A percentile compares a stretch with the other conserved stretches of the same genome.
Evolutionary conservation across 2,329 filamentous ascomycete genomes (phyloP).

Genomic region (Neofusicoccum laricinum): DNA sequence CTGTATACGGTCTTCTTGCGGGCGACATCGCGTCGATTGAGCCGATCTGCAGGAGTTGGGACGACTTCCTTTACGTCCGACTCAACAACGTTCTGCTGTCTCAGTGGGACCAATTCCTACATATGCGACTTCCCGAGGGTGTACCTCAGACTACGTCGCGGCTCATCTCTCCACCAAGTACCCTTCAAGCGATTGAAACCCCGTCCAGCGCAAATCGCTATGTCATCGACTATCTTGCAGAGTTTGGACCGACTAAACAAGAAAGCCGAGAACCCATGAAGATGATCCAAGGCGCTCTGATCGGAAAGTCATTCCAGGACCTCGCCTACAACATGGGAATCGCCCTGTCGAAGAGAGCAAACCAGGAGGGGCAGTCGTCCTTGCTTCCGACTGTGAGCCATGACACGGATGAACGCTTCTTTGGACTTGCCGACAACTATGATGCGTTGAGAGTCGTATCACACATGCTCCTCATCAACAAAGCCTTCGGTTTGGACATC

Average conservation of each 20-base stretch:
- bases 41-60: conserved; percentile 73
- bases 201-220: conserved; percentile 49
- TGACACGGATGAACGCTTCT: conserved; percentile 26
- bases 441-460: conserved; percentile 45
- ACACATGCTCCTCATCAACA: conserved; percentile 64
- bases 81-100: conserved; percentile 82
- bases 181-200: conserved; percentile 61
- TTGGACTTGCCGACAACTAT: conserved; percentile 37
- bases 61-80: conserved; percentile 81
- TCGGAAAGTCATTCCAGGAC: conserved; percentile 56
- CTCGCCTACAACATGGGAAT: conserved; percentile 44
- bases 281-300: conserved; percentile 71
- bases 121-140: conserved; percentile 24
- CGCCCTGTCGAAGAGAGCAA: conserved; percentile 39
- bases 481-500: conserved; percentile 53
- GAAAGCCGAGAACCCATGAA: conserved; percentile 68
- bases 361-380: conserved; percentile 20
- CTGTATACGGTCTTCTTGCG: conserved; percentile 85
- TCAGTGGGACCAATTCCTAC: conserved; percentile 72
- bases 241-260: conserved; percentile 52
- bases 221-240: conserved; percentile 60
- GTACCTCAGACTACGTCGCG: conserved; percentile 51
- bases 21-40: conserved; percentile 79
- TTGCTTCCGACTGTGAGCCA: conserved; percentile 12
- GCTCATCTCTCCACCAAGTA: conserved; percentile 63